phyloP scores from a whole-genome alignment of 2,329 filamentous ascomycete genomes.

The Scedosporium minutisporum region DNA sequence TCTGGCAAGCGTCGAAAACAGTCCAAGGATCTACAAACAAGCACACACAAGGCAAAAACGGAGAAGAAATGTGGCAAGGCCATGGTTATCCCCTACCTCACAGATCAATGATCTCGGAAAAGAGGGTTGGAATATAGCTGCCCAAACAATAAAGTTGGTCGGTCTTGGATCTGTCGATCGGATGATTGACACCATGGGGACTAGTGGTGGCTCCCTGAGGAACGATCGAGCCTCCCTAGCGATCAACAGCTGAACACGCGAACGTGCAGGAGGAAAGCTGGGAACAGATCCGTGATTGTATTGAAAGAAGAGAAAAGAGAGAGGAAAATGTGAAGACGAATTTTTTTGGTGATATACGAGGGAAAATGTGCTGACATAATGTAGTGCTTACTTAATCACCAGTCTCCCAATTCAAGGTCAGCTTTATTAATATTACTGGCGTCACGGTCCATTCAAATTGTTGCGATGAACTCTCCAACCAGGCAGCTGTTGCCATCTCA shows the following conservation, averaged over 20 bases:
- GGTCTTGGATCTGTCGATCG: conserved; percentile 93
- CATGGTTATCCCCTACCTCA: conserved; percentile 93
- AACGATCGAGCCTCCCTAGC: conserved; percentile 74
- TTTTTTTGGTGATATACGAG: conserved; percentile 2
- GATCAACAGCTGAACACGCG: conserved; percentile 48
- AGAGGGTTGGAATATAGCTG: conserved; percentile 84
- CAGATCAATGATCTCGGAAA: conserved; percentile 80
- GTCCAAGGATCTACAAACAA: no score
- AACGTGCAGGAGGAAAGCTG: conserved; percentile 58
- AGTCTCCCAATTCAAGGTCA: background rate
- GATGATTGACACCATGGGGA: conserved; percentile 70
- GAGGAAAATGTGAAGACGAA: conserved; percentile 10
- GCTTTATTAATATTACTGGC: background rate
- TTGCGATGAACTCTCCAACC: background rate
- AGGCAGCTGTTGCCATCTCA: background rate
- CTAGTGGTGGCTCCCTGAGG: conserved; percentile 64
- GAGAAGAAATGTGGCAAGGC: conserved; percentile 50
- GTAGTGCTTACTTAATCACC: background rate
- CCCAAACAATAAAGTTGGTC: conserved; percentile 37
- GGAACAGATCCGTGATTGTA: conserved; percentile 72
- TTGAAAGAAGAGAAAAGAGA: conserved; percentile 25
- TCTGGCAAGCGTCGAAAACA: no score
- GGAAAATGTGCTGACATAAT: background rate
- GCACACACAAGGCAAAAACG: background rate
- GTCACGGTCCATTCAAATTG: background rate